Conservation (phyloP, 2,329 filamentous ascomycete genomes). For the Colletotrichum gloeosporioides region DNA sequence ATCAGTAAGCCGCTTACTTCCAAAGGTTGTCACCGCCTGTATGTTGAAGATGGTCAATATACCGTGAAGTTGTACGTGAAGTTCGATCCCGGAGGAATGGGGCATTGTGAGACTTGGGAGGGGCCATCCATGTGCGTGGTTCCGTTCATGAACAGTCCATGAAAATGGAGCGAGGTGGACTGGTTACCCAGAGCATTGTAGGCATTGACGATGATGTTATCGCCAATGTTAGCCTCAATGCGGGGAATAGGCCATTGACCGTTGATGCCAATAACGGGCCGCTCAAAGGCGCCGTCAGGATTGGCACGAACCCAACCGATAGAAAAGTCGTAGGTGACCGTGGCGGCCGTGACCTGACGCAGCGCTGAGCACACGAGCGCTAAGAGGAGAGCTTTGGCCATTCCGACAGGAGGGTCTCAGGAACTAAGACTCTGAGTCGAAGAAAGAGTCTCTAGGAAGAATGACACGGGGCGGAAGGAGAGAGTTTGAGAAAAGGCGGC, state of each 20-base stretch:
- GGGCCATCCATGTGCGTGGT: slow-evolving; percentile 76
- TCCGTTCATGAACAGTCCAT: slow-evolving; percentile 73
- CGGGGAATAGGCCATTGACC: slow-evolving; percentile 75
- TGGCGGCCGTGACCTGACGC: slow-evolving; percentile 24
- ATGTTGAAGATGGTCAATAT: slow-evolving; percentile 28
- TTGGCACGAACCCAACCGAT: slow-evolving; percentile 65
- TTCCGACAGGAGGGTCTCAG: not conserved
- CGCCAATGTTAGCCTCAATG: slow-evolving; percentile 68
- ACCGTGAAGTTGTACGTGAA: slow-evolving; percentile 76
- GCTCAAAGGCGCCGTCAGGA: slow-evolving; percentile 31
- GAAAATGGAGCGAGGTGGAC: slow-evolving; percentile 70
- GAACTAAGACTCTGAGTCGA: not conserved
- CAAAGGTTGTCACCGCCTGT: not conserved
- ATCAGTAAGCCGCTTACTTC: slow-evolving; percentile 38
- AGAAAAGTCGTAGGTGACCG: slow-evolving; percentile 68
- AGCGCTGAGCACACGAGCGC: not conserved
- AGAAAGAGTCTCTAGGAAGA: not conserved
- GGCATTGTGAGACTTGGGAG: slow-evolving; percentile 68
- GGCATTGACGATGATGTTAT: slow-evolving; percentile 63
- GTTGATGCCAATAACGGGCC: slow-evolving; percentile 80
- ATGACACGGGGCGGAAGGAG: not conserved
- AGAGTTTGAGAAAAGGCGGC: not conserved
- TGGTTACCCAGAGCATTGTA: slow-evolving; percentile 67
- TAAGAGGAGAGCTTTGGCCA: not conserved
- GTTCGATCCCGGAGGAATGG: slow-evolving; percentile 65